Evolutionary conservation across 345 rosid genomes (phyloP), one percentile per base, ranked within the genome.

Genomic region (Lepidium sativum): DNA sequence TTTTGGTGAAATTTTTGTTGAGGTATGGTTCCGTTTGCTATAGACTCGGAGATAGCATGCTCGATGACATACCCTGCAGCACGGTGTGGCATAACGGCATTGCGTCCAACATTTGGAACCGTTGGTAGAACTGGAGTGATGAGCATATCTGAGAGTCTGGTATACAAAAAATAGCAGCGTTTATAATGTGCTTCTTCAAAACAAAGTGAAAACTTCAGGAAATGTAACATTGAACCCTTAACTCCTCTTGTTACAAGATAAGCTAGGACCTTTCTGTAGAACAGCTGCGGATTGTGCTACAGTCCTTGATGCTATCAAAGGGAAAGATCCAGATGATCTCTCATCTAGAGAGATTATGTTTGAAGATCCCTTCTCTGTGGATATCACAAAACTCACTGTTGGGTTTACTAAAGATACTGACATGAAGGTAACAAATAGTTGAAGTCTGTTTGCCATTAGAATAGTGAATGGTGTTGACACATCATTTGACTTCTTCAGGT

Each of bases 31-130:
- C 98, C 95, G 9, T 88, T 91, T 83, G 91, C 98, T 38, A 84
- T 91, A 80, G 98, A 95, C 68, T 91, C 96, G 2, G 96, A 91
- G 78, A 88, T 95, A 48, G 90, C 92, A 51, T 95, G 98, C 37
- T 91, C 98, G 49, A 81, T 91, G 32, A 83, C 88, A 49, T 83
- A 77, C 55, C 95, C 98, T 45, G 90, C 88, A 58, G 80, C 89
- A 54, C 81, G 87, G 38, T 90, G 97, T 78, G 92, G 95, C 1
- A 80, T 85, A 69, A 90, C 97, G 48, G 92, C 90, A 55, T 56
- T 87, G 65, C 95, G 92, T 54, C 95, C 97, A 1, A 90, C 97
- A 45, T 85, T 90, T 77, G 97, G 92, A 25, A 70, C 81, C 2
- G 84, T 87, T 20, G 92, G 90, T 61, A 83, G 97, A 67, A 79